These are phyloP conservation scores for Pestalotiopsis sp. DNA, from an alignment of 2,329 filamentous ascomycete genomes.

Conservation along the genomic window DNA sequence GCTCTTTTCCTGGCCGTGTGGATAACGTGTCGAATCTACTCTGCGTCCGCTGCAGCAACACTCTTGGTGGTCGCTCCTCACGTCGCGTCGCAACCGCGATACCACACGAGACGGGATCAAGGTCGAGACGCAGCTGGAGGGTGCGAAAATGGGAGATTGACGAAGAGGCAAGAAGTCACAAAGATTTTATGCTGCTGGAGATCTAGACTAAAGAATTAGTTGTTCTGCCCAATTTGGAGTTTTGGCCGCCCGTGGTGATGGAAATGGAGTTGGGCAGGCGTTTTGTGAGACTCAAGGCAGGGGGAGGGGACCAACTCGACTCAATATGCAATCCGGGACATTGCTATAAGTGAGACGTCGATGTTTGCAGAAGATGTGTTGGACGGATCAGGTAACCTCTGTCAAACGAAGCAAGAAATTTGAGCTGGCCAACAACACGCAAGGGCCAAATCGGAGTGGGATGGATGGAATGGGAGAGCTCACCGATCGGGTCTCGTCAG, in stretches of 20 bases:
- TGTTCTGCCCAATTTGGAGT: conserved; percentile 1
- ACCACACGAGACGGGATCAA: neutral
- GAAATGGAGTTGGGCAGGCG: neutral
- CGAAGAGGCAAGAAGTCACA: neutral
- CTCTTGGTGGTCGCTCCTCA: too few species aligned
- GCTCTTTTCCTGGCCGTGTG: neutral
- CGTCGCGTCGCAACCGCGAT: neutral
- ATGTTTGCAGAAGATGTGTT: neutral
- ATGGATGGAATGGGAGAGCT: neutral
- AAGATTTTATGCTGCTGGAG: neutral
- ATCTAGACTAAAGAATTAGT: conserved; percentile 6
- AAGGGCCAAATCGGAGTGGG: neutral
- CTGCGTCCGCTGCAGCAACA: too few species aligned
- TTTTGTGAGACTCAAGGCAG: neutral
- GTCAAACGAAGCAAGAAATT: neutral
- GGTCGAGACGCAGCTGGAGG: conserved; percentile 6
- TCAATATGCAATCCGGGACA: neutral
- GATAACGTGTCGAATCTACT: neutral
- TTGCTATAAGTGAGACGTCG: neutral
- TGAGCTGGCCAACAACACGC: neutral
- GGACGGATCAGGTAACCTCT: neutral
- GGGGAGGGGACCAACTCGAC: neutral
- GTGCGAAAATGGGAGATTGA: neutral
- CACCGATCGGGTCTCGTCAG: neutral
- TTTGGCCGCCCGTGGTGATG: neutral